phyloP scores from a whole-genome alignment of 2,329 filamentous ascomycete genomes.

The Scedosporium dehoogii region DNA sequence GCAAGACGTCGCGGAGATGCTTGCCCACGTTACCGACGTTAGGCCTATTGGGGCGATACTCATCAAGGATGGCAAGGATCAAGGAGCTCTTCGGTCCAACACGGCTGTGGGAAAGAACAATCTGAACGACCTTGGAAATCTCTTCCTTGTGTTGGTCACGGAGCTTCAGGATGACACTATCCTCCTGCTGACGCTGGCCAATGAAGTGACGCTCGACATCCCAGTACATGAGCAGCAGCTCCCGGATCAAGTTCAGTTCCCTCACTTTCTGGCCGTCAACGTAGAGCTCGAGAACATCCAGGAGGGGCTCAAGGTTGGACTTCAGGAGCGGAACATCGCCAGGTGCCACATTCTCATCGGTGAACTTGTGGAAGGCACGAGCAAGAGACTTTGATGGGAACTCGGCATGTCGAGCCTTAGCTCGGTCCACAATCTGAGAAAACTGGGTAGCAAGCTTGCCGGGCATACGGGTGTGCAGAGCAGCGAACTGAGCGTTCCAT shows the following conservation, averaged over 20 bases:
- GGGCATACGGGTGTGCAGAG: conserved; percentile 94
- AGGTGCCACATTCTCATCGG: conserved; percentile 72
- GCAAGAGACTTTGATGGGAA: conserved; percentile 84
- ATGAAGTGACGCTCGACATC: conserved; percentile 82
- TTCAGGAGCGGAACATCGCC: conserved; percentile 66
- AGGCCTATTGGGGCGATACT: conserved; percentile 92
- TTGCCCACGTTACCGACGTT: conserved; percentile 81
- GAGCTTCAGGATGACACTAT: conserved; percentile 86
- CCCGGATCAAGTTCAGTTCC: conserved; percentile 74
- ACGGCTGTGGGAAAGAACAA: conserved; percentile 85
- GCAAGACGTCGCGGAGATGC: conserved; percentile 72
- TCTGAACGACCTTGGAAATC: conserved; percentile 73
- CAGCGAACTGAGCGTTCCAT: conserved; percentile 92
- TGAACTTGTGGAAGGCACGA: conserved; percentile 78
- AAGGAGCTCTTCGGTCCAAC: conserved; percentile 92
- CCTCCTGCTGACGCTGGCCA: conserved; percentile 73
- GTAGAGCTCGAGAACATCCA: conserved; percentile 70
- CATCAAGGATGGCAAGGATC: conserved; percentile 79
- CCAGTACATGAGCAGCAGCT: conserved; percentile 72
- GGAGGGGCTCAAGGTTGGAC: conserved; percentile 63
- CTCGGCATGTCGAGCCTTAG: conserved; percentile 66
- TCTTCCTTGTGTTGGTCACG: conserved; percentile 96
- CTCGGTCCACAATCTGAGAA: conserved; percentile 75
- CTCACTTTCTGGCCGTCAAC: conserved; percentile 81
- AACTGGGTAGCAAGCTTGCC: conserved; percentile 80